Evolutionary conservation across 2,329 filamentous ascomycete genomes (phyloP), one percentile per base, ranked within the genome.

Genomic region (Stagonosporopsis tanaceti): DNA sequence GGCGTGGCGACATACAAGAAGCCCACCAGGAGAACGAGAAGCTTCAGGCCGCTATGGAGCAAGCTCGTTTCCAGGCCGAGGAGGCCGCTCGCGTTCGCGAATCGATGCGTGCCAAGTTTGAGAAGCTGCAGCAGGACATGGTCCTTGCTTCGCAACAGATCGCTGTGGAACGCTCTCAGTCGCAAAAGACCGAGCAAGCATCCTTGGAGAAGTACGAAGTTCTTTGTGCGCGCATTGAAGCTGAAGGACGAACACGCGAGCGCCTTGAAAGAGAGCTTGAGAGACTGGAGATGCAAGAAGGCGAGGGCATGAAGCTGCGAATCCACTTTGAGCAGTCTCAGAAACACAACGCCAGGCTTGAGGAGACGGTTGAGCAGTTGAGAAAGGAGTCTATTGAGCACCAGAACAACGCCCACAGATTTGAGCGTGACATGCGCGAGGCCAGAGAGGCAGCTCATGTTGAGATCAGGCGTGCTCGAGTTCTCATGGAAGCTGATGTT

Each of bases 61-160:
- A 87, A 22, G 82, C 97, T 53, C 87, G 88, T 60, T 85, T 85
- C 42, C 93, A 96, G 72, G 86, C 95, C 39, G 89, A 95, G 69
- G 93, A 97, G 78, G 94, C 92, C 69, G 88, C 93, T 70, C 87
- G 89, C 62, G 85, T 96, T 57, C 89, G 93, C 56, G 92, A 97
- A 73, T 87, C 84, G 59, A 93, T 96, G 85, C 89, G 92, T 64
- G 82, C 83, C 73, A 96, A 95, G 77, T 90, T 97, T 69, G 87
- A 94, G 66, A 87, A 87, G 58, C 81, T 99, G 37, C 93, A 98
- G 76, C 86, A 92, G 62, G 92, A 97, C 66, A 94, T 98, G 89
- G 85, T 88, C 30, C 82, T 82, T 53, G 91, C 92, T 46, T 89
- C 91, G 50, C 87, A 87, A 44, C 89, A 96, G 60, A 87, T 97